Percentiles rank a stretch among this genome's conserved stretches.
phyloP scores from a whole-genome alignment of 495 filamentous ascomycete species.

The Penicillium lagena region DNA sequence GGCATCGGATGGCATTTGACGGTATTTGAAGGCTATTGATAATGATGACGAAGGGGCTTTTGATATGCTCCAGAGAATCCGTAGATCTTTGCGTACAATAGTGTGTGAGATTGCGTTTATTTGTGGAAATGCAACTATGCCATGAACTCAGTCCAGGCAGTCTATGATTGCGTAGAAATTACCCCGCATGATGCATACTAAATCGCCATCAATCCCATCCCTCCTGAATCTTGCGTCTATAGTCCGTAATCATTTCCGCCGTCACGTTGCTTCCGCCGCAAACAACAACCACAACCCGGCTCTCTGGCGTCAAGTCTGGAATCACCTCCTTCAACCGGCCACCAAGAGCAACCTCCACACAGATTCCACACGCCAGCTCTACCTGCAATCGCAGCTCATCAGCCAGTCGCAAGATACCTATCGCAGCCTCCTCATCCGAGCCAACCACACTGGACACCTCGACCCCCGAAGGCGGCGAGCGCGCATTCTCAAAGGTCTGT shows the following conservation, averaged over 20 bases:
- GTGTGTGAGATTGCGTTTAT: no score
- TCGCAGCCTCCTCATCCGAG: constrained; percentile 70
- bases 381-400: constrained; percentile 73
- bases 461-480: constrained; percentile 24
- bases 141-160: no score
- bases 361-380: constrained; percentile 79
- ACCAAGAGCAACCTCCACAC: constrained; percentile 42
- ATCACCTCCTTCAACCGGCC: constrained; percentile 50
- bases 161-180: no score
- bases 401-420: constrained; percentile 61
- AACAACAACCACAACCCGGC: constrained; percentile 74
- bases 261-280: constrained; percentile 76
- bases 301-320: constrained; percentile 42
- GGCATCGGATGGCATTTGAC: no score
- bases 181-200: not conserved
- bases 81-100: no score
- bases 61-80: no score
- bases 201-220: constrained; percentile 21
- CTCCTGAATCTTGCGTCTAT: constrained; percentile 37
- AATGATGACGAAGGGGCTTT: no score
- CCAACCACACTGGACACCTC: constrained; percentile 60
- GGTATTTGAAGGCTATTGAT: no score
- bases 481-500: constrained; percentile 57
- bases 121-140: no score
- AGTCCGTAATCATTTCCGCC: constrained; percentile 57